These are phyloP conservation scores for Penicillium hesseltinei DNA, from an alignment of 2,329 filamentous ascomycete genomes.

Conservation along the genomic window DNA sequence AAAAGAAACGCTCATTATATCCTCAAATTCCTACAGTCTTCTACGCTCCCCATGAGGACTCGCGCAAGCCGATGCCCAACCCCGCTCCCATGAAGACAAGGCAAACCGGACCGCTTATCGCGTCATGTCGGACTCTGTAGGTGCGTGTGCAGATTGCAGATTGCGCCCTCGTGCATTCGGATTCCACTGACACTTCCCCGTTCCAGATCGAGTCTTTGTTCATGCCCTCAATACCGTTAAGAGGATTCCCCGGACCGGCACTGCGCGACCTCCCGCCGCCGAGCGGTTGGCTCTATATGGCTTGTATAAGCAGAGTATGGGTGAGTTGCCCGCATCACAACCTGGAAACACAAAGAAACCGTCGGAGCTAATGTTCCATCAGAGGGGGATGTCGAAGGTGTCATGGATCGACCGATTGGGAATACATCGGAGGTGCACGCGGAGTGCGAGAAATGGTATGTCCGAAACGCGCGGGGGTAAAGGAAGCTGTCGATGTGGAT, in stretches of 20 bases:
- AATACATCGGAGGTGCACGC: constrained; percentile 51
- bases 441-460: constrained; percentile 66
- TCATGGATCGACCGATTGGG: constrained; percentile 77
- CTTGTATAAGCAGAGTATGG: constrained; percentile 97
- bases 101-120: constrained; percentile 26
- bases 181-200: constrained; percentile 4
- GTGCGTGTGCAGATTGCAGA: constrained; percentile 30
- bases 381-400: constrained; percentile 92
- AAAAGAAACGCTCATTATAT: neutral
- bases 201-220: constrained; percentile 92
- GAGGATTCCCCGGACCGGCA: constrained; percentile 91
- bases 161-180: neutral
- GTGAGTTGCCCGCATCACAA: constrained; percentile 36
- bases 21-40: neutral
- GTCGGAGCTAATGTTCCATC: constrained; percentile 16
- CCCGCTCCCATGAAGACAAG: constrained; percentile 34
- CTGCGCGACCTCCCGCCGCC: constrained; percentile 77
- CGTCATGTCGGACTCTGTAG: constrained; percentile 49
- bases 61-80: constrained; percentile 28
- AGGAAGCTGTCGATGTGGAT: neutral
- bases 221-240: constrained; percentile 99
- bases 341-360: neutral
- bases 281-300: constrained; percentile 93
- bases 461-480: neutral
- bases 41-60: constrained; percentile 29